Evolutionary conservation across 2,329 filamentous ascomycete species (phyloP).

Genomic region (Aspergillus ochraceoroseus): DNA sequence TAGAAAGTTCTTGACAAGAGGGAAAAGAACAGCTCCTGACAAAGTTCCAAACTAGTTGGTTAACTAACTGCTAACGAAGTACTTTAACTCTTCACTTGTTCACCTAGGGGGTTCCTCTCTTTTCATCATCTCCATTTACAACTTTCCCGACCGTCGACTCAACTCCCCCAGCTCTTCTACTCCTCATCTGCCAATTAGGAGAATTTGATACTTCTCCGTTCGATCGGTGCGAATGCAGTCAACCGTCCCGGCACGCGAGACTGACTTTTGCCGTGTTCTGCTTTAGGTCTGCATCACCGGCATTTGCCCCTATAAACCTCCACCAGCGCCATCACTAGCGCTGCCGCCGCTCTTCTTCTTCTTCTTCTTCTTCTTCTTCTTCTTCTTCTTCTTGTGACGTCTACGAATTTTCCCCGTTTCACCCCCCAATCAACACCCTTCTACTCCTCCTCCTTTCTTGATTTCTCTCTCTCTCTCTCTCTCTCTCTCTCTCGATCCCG

Average conservation of each 20-base stretch:
- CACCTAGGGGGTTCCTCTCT: too few species aligned
- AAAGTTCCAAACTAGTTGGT: too few species aligned
- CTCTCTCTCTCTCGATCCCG: background rate
- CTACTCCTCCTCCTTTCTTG: constrained; percentile 3
- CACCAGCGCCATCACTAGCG: background rate
- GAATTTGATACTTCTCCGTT: too few species aligned
- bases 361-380: constrained; percentile 1
- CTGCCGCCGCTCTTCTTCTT: constrained; percentile 3
- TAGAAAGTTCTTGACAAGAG: too few species aligned
- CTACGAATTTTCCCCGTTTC: too few species aligned
- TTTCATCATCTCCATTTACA: too few species aligned
- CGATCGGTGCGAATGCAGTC: too few species aligned
- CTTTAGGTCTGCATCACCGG: constrained; percentile 15
- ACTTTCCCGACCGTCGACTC: too few species aligned
- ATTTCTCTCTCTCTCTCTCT: background rate
- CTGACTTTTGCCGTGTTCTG: constrained; percentile 10
- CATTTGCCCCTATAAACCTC: constrained; percentile 13
- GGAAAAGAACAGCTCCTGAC: too few species aligned
- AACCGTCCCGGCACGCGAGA: too few species aligned
- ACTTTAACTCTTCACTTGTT: too few species aligned
- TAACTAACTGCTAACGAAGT: too few species aligned
- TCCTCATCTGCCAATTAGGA: constrained; percentile 17
- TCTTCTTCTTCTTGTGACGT: constrained; percentile 2
- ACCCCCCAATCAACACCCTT: background rate
- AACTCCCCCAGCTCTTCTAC: constrained; percentile 3